Evolutionary conservation across 1,284 basidiomycete genomes (phyloP).

Genomic region (Crucibulum cyathiforme): DNA sequence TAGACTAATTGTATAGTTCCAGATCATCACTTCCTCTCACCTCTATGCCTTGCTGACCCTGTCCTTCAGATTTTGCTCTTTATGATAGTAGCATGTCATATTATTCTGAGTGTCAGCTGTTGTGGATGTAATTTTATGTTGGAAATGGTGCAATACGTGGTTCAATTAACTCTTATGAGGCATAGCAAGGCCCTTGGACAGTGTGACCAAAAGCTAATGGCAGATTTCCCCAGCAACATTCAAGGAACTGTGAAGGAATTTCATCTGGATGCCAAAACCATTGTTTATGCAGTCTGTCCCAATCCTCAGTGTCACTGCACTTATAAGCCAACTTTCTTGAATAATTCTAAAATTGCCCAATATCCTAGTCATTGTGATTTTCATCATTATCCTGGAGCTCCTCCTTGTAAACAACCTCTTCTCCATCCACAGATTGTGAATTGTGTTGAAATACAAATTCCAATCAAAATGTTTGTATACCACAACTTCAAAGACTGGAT

Average conservation of each 20-base stretch:
- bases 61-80: constrained; percentile 19
- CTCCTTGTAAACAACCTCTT: constrained; percentile 8
- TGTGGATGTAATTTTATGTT: constrained; percentile 19
- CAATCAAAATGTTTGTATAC: constrained; percentile 12
- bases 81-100: constrained; percentile 16
- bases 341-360: constrained; percentile 7
- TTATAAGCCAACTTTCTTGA: constrained; percentile 13
- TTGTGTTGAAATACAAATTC: constrained; percentile 1
- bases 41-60: constrained; percentile 11
- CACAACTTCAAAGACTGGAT: constrained; percentile 15
- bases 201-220: constrained; percentile 6
- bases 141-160: constrained; percentile 12
- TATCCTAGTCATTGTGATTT: constrained; percentile 12
- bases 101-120: constrained; percentile 13
- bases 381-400: constrained; percentile 1
- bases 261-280: constrained; percentile 13
- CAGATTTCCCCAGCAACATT: constrained; percentile 17
- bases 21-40: constrained; percentile 20
- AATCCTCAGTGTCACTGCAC: constrained; percentile 16
- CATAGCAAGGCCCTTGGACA: background rate
- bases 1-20: no score
- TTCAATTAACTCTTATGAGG: constrained; percentile 13
- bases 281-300: constrained; percentile 24
- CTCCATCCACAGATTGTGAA: background rate
- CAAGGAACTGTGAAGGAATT: constrained; percentile 7